A percentile compares a stretch with the other conserved stretches of the same genome.
Evolutionary conservation across 306 rosid species (phyloP).

Genomic region (Hippophae gyantsensis): DNA sequence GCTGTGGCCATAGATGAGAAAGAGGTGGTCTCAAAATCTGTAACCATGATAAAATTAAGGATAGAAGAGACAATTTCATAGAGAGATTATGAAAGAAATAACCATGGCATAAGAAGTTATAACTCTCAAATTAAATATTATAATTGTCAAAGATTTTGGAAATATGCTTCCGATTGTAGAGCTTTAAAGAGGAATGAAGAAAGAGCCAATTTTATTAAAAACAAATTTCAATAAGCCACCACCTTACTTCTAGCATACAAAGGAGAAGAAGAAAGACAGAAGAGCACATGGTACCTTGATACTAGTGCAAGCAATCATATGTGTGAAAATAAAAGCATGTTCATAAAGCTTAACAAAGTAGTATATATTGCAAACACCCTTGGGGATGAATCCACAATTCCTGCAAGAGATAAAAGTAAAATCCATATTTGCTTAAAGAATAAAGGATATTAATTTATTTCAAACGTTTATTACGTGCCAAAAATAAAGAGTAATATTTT

Average conservation of each 20-base stretch:
- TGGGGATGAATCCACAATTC: neutral
- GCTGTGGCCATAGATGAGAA: neutral
- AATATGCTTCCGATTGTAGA: neutral
- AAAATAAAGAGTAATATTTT: neutral
- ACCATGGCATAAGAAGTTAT: neutral
- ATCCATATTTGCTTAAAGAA: neutral
- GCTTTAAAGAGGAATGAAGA: neutral
- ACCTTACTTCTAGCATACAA: neutral
- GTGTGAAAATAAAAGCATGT: neutral
- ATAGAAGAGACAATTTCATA: neutral
- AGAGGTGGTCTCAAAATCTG: neutral
- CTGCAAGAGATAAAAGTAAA: neutral
- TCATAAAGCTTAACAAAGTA: neutral
- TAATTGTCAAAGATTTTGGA: neutral
- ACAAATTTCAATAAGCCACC: neutral
- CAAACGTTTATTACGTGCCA: neutral
- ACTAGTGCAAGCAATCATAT: neutral
- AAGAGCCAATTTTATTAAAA: neutral
- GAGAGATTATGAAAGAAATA: neutral
- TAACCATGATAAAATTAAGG: neutral
- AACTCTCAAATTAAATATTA: conserved; percentile 5
- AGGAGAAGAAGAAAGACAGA: neutral
- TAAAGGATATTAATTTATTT: neutral
- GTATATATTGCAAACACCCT: neutral
- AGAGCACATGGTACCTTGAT: neutral